These are phyloP conservation scores for Hordeum vulgare DNA, from an alignment of 176 grass and related monocot genomes.

Conservation along the genomic window MorexV3_pseudomolecules_assembly NC_058518.1:511954137-511954636, in stretches of 20 bases:
- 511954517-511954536: neutral
- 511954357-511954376: neutral
- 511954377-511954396: neutral
- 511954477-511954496: constrained; percentile 12
- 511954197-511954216: neutral
- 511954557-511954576: constrained; percentile 6
- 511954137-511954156: constrained; percentile 7
- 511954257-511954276: neutral
- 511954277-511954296: neutral
- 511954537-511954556: neutral
- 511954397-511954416: neutral
- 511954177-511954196: neutral
- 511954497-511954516: neutral
- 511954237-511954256: neutral
- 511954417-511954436: neutral
- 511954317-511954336: neutral
- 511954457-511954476: neutral
- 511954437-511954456: neutral
- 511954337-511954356: neutral
- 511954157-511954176: neutral
- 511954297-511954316: neutral
- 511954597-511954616: neutral
- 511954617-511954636: constrained; percentile 15
- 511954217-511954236: neutral
- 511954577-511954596: neutral